Conservation (phyloP, 2,329 filamentous ascomycete genomes). For the Rhinocladiella mackenziei region DNA sequence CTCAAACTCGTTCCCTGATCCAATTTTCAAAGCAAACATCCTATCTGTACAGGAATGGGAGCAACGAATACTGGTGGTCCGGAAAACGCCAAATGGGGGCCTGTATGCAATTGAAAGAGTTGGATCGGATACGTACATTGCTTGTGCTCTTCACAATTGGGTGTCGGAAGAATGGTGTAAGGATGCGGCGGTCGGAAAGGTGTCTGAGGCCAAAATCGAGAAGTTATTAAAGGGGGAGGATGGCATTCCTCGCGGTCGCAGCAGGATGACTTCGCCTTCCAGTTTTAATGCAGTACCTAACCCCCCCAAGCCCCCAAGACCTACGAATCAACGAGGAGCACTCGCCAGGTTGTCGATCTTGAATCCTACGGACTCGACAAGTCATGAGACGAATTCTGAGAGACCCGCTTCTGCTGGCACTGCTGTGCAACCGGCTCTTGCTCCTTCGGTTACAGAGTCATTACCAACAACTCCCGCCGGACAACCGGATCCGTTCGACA, state of each 20-base stretch:
- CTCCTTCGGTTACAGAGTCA: not conserved
- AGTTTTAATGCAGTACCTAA: constrained; percentile 12
- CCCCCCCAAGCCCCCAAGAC: constrained; percentile 22
- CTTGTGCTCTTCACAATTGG: constrained; percentile 23
- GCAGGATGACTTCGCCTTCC: constrained; percentile 15
- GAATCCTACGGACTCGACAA: constrained; percentile 9
- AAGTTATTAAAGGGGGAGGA: constrained; percentile 8
- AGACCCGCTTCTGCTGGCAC: not conserved
- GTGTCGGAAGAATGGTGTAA: constrained; percentile 24
- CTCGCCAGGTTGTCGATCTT: constrained; percentile 29
- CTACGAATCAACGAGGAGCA: constrained; percentile 27
- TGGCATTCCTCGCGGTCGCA: constrained; percentile 1
- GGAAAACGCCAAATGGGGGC: constrained; percentile 19
- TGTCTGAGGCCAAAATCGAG: constrained; percentile 16
- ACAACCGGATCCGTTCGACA: constrained; percentile 10
- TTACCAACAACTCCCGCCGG: not conserved
- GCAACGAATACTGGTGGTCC: constrained; percentile 22
- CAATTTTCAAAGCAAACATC: constrained; percentile 22
- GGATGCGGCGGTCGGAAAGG: constrained; percentile 23
- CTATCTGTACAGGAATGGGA: constrained; percentile 22
- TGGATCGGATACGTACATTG: constrained; percentile 13
- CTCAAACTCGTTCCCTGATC: constrained; percentile 1
- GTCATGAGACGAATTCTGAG: not conserved
- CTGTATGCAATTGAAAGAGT: constrained; percentile 28
- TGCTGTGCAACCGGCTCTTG: not conserved